A percentile compares a stretch with the other conserved stretches of the same genome.
These are phyloP conservation scores for Cercophora samala DNA, from an alignment of 495 filamentous ascomycete genomes.

Conservation along the genomic window DNA sequence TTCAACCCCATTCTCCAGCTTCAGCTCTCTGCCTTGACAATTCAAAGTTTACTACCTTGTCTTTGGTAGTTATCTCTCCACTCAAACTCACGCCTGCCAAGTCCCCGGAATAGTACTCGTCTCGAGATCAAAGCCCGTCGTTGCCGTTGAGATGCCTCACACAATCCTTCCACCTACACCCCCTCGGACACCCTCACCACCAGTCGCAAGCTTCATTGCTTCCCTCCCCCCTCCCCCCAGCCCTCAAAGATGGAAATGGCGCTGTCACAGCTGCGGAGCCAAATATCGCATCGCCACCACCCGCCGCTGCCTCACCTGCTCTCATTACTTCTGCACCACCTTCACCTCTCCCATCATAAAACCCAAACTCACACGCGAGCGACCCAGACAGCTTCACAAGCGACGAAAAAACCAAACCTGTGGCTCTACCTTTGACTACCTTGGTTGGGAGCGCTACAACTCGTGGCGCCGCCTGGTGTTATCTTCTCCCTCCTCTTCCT, in stretches of 20 bases:
- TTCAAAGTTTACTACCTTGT: no score
- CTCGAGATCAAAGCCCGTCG: background rate
- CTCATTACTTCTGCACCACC: constrained; percentile 39
- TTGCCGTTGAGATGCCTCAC: background rate
- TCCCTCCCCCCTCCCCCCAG: constrained; percentile 28
- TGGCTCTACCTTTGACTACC: constrained; percentile 42
- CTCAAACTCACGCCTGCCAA: no score
- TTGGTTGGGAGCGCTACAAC: constrained; percentile 41
- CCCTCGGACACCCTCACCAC: background rate
- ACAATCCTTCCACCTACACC: background rate
- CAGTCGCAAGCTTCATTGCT: constrained; percentile 16
- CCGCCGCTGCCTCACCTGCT: constrained; percentile 45
- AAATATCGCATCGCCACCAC: constrained; percentile 43
- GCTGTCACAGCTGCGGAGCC: constrained; percentile 41
- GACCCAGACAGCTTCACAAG: background rate
- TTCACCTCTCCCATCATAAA: background rate
- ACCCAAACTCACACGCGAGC: background rate
- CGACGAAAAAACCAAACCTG: constrained; percentile 12
- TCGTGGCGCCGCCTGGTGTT: constrained; percentile 22
- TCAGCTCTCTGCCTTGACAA: no score
- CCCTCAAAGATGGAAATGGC: constrained; percentile 45
- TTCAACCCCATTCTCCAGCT: no score
- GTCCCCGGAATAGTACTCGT: background rate
- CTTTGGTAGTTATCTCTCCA: no score
- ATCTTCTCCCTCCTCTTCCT: background rate